Evolutionary conservation across 306 rosid genomes (phyloP), one percentile per base, ranked within the genome.

Genomic region (Quercus rubra): DNA sequence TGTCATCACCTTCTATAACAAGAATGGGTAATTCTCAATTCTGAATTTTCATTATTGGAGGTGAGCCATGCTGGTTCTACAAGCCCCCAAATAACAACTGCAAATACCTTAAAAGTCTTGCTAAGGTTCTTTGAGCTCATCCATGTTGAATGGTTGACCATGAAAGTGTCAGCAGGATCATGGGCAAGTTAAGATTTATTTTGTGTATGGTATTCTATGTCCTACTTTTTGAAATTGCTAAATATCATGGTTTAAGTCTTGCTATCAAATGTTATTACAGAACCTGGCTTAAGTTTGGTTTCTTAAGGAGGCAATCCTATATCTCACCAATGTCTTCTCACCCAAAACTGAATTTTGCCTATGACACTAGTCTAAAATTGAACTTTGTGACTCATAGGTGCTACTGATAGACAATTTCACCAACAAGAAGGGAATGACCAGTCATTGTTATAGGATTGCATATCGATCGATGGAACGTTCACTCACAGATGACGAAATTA

Each of bases 371-470:
- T 59, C 31, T 59, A 59, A 23, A 20, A 64, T 19, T 17, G 10
- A 67, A 35, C 6, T 43, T 76, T 25, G 11, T 66, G 25, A 70
- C 55, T 70, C 64, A 41, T 83, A 96, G 99, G 99, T 93, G 84
- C 90, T 83, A 80, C 72, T 96, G 85, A 91, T 93, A 73, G 99
- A 96, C 94, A 90, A 90, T 78, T 96, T 93, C 90, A 96, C 99
- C 76, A 96, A 93, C 91, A 89, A 91, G 90, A 90, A 96, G 85
- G 99, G 98, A 84, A 87, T 89, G 92, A 96, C 97, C 76, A 96
- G 99, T 79, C 99, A 93, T 73, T 95, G 99, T 83, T 95, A 95
- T 83, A 90, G 98, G 86, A 95, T 95, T 54, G 87, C 98, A 25
- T 67, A 35, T 35, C 18, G 52, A 10, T 67, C 72, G 4, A 67